These are phyloP conservation scores for Cutaneotrichosporon cavernicola DNA, from an alignment of 1,284 basidiomycete genomes.

Conservation along the genomic window DNA sequence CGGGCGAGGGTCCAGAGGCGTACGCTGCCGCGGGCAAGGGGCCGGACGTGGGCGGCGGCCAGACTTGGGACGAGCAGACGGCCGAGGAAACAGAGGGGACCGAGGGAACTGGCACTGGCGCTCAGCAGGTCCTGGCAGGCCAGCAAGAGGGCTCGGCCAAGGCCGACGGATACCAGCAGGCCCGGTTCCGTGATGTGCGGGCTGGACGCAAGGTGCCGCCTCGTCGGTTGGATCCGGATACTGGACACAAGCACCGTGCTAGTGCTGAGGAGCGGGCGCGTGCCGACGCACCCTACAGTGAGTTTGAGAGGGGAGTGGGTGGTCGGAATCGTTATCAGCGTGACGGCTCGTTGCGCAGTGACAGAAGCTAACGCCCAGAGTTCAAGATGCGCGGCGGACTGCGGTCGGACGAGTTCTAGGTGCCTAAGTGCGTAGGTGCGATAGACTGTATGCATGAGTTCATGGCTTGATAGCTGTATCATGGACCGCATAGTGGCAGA, in stretches of 20 bases:
- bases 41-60: conserved; percentile 7
- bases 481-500: no score
- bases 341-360: no score
- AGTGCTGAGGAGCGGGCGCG: conserved; percentile 42
- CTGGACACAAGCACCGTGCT: conserved; percentile 1
- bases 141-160: background rate
- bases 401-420: conserved; percentile 47
- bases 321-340: no score
- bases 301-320: conserved; percentile 23
- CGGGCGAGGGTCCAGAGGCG: conserved; percentile 40
- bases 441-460: background rate
- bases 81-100: background rate
- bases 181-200: conserved; percentile 11
- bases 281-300: conserved; percentile 51
- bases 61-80: conserved; percentile 7
- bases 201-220: conserved; percentile 10
- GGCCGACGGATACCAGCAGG: conserved; percentile 2
- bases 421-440: background rate
- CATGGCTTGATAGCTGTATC: background rate
- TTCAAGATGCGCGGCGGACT: conserved; percentile 42
- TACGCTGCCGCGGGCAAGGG: conserved; percentile 8
- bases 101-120: background rate
- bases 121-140: background rate
- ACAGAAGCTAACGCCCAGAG: conserved; percentile 15
- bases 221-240: conserved; percentile 10